Conservation (phyloP, 768 basidiomycete species). For the Termitomyces eurrhizus region DNA sequence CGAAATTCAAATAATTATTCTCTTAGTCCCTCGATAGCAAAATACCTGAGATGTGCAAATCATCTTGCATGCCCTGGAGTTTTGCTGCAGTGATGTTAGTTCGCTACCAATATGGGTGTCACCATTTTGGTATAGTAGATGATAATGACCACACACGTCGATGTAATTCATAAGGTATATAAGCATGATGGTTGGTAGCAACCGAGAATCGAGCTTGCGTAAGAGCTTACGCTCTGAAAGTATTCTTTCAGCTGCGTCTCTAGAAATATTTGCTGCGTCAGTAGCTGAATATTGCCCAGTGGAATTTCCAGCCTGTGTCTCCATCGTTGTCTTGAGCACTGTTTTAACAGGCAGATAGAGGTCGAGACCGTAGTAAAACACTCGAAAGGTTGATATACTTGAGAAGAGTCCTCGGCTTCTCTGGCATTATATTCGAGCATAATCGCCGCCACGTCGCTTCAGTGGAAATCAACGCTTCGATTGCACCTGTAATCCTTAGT, state of each 20-base stretch:
- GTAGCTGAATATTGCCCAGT: neutral
- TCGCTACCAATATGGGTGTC: slow-evolving; percentile 27
- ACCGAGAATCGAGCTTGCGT: slow-evolving; percentile 49
- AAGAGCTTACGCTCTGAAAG: slow-evolving; percentile 41
- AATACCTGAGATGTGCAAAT: slow-evolving; percentile 41
- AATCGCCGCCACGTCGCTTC: neutral
- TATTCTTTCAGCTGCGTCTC: slow-evolving; percentile 25
- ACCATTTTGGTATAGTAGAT: neutral
- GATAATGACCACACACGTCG: slow-evolving; percentile 37
- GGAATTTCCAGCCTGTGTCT: neutral
- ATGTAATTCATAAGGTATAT: slow-evolving; percentile 69
- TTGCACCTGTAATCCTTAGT: neutral
- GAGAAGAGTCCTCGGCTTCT: neutral
- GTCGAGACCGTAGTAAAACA: neutral
- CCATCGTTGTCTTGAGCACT: neutral
- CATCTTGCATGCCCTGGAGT: slow-evolving; percentile 46
- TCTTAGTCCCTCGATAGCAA: too few relatives aligned
- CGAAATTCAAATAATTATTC: neutral
- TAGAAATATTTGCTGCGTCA: neutral
- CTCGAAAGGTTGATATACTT: neutral
- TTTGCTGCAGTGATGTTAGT: slow-evolving; percentile 45
- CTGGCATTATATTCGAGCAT: neutral
- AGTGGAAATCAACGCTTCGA: neutral
- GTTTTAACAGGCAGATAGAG: neutral
- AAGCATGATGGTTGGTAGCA: slow-evolving; percentile 53